Conservation (phyloP, 2,329 filamentous ascomycete species). For the Diplocarpon mali region DNA sequence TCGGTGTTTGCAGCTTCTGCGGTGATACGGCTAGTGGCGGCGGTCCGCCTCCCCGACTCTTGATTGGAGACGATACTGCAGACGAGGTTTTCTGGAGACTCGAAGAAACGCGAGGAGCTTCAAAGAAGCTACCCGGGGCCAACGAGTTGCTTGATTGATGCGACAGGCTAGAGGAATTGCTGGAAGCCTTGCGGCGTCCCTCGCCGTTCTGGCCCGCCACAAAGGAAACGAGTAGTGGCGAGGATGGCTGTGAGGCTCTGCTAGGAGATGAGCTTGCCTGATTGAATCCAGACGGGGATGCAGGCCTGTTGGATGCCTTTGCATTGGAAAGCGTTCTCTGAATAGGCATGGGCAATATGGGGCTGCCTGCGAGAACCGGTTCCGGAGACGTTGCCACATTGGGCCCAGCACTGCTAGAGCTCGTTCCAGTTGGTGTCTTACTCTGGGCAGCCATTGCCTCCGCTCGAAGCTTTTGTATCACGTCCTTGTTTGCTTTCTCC, state of each 20-base stretch:
- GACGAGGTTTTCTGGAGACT: constrained; percentile 47
- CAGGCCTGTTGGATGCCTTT: constrained; percentile 66
- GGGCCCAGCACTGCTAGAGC: constrained; percentile 12
- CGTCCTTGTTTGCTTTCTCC: constrained; percentile 97
- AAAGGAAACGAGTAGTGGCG: constrained; percentile 92
- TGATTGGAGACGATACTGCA: constrained; percentile 44
- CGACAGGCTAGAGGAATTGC: constrained; percentile 73
- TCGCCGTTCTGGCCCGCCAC: constrained; percentile 75
- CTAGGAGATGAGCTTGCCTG: constrained; percentile 81
- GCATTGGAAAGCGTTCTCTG: constrained; percentile 76
- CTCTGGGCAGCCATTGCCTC: constrained; percentile 67
- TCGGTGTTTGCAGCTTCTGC: constrained; percentile 51
- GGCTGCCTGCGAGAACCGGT: constrained; percentile 72
- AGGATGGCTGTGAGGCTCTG: constrained; percentile 72
- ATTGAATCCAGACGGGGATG: constrained; percentile 72
- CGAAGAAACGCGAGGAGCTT: constrained; percentile 53
- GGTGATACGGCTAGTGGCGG: constrained; percentile 46
- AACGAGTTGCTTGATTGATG: constrained; percentile 62
- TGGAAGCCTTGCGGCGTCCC: constrained; percentile 77
- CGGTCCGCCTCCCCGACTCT: constrained; percentile 36
- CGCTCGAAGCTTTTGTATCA: constrained; percentile 89
- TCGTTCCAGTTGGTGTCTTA: constrained; percentile 31
- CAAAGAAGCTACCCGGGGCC: constrained; percentile 61
- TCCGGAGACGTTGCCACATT: constrained; percentile 42
- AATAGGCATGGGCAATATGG: constrained; percentile 65